Evolutionary conservation across 495 filamentous ascomycete species (phyloP).

Genomic region (Xylaria nigripes): DNA sequence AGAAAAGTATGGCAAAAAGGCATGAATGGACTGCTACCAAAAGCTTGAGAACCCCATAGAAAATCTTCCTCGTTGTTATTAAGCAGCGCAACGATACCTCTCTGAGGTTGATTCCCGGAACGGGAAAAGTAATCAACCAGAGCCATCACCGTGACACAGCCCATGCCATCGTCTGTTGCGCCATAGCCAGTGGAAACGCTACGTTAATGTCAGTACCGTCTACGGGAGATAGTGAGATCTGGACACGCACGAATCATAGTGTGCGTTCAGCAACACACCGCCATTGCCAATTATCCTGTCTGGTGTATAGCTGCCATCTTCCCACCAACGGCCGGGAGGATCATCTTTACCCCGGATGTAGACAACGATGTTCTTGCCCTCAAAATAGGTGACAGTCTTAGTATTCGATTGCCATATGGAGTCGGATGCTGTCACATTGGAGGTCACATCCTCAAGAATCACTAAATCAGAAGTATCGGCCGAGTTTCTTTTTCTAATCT

Average conservation of each 20-base stretch:
- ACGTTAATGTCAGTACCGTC: slow-evolving; percentile 32
- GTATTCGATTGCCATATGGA: slow-evolving; percentile 14
- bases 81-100: slow-evolving; percentile 74
- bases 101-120: slow-evolving; percentile 63
- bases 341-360: slow-evolving; percentile 81
- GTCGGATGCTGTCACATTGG: slow-evolving; percentile 59
- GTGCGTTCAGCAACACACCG: slow-evolving; percentile 85
- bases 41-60: slow-evolving; percentile 83
- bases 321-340: slow-evolving; percentile 58
- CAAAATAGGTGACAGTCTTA: slow-evolving; percentile 61
- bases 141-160: slow-evolving; percentile 77
- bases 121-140: slow-evolving; percentile 82
- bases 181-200: slow-evolving; percentile 75
- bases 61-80: slow-evolving; percentile 97
- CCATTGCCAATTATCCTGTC: slow-evolving; percentile 51
- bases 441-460: slow-evolving; percentile 68
- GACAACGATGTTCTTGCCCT: slow-evolving; percentile 86
- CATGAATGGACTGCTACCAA: slow-evolving; percentile 70
- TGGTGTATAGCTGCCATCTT: slow-evolving; percentile 26
- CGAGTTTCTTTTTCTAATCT: slow-evolving; percentile 54
- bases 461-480: slow-evolving; percentile 36
- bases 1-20: slow-evolving; percentile 75
- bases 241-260: slow-evolving; percentile 61
- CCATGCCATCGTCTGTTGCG: slow-evolving; percentile 90
- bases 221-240: neutral